phyloP scores from a whole-genome alignment of 371 early-diverging fungal genomes.

The Mucor indicus region DNA sequence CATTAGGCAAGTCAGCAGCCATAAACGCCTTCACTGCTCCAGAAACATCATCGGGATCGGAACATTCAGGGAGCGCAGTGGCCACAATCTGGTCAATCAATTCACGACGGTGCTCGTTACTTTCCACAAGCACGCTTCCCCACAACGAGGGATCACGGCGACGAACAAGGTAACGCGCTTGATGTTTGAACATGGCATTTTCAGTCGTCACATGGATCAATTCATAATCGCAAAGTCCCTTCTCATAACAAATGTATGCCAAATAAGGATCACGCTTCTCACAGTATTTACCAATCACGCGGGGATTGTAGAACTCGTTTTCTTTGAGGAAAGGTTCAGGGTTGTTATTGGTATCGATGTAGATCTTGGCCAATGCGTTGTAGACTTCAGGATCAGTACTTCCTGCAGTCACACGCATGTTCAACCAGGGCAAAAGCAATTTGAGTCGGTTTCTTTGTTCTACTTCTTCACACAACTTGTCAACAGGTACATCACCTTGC shows the following conservation, averaged over 20 bases:
- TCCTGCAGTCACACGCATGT: constrained; percentile 82
- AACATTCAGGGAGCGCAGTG: constrained; percentile 91
- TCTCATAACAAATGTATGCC: constrained; percentile 93
- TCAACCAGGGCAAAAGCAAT: constrained; percentile 91
- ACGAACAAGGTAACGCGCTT: constrained; percentile 92
- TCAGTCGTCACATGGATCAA: constrained; percentile 93
- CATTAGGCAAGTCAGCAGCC: constrained; percentile 92
- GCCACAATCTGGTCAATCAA: constrained; percentile 91
- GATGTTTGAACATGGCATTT: constrained; percentile 98
- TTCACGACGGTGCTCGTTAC: constrained; percentile 80
- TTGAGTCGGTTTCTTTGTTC: constrained; percentile 96
- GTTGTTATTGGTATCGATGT: constrained; percentile 98
- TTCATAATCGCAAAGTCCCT: constrained; percentile 93
- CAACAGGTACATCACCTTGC: constrained; percentile 77
- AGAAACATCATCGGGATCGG: constrained; percentile 96
- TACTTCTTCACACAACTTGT: constrained; percentile 83
- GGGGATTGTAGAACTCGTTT: constrained; percentile 89
- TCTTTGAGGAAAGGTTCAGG: constrained; percentile 93
- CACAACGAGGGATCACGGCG: constrained; percentile 86
- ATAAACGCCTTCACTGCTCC: constrained; percentile 97
- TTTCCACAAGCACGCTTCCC: constrained; percentile 75
- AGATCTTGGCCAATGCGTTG: constrained; percentile 97
- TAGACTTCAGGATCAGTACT: constrained; percentile 85
- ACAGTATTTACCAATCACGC: constrained; percentile 93
- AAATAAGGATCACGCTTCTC: constrained; percentile 97